Conservation (phyloP, 345 rosid species). For the Combretum micranthum region DNA sequence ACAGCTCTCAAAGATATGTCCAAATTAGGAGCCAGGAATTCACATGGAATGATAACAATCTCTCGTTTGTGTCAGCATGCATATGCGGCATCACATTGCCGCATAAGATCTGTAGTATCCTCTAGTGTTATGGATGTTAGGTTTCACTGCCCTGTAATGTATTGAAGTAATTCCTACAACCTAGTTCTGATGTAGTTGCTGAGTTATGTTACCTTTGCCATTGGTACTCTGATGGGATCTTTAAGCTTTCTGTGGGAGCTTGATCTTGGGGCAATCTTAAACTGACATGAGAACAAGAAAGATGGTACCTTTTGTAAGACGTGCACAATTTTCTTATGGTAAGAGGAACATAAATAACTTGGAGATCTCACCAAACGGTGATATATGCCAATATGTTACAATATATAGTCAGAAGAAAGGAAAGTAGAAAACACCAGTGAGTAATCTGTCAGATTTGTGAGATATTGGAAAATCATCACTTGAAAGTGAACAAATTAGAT, state of each 20-base stretch:
- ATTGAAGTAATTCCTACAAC: no score
- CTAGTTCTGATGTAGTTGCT: not conserved
- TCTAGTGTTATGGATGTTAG: not conserved
- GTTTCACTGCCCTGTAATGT: no score
- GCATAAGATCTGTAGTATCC: constrained; percentile 34
- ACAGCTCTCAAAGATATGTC: no score
- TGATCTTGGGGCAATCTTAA: no score
- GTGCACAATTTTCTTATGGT: not conserved
- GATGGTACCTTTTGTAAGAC: no score
- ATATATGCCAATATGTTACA: no score
- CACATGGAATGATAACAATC: no score
- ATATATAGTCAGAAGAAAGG: not conserved
- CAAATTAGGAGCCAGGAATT: no score
- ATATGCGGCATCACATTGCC: constrained; percentile 40
- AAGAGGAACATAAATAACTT: not conserved
- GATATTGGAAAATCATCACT: constrained; percentile 18
- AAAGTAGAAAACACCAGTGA: not conserved
- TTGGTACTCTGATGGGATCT: not conserved
- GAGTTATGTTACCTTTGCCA: not conserved
- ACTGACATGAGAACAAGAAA: no score
- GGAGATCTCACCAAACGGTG: constrained; percentile 27
- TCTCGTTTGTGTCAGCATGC: constrained; percentile 27
- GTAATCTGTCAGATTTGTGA: not conserved
- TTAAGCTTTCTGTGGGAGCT: no score
- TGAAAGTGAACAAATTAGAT: constrained; percentile 42